Conservation (phyloP, 2,329 filamentous ascomycete genomes). For the Pseudocercospora fijiensis region DNA sequence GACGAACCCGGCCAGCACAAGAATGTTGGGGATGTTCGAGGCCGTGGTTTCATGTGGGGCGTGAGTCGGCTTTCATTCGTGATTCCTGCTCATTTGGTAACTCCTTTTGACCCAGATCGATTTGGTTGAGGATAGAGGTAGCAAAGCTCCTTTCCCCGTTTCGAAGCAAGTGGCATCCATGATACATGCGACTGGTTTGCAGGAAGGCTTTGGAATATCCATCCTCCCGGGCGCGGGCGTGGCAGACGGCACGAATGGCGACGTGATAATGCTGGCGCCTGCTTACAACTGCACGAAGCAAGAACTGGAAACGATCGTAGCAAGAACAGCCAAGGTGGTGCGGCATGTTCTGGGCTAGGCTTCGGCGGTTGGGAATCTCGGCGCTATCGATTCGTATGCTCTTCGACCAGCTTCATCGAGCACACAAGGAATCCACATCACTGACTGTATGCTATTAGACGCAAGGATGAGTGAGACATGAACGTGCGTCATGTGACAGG, state of each 20-base stretch:
- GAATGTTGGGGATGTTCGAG: constrained; percentile 60
- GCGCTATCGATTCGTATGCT: neutral
- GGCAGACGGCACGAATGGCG: constrained; percentile 56
- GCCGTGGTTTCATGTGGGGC: constrained; percentile 56
- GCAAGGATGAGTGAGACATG: neutral
- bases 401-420: neutral
- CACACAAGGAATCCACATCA: neutral
- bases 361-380: neutral
- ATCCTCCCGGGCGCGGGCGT: constrained; percentile 63
- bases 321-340: constrained; percentile 51
- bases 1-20: constrained; percentile 44
- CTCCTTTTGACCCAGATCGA: constrained; percentile 47
- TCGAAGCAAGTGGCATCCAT: constrained; percentile 45
- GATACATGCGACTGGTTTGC: constrained; percentile 44
- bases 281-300: constrained; percentile 60
- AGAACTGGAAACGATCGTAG: constrained; percentile 57
- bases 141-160: constrained; percentile 53
- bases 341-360: constrained; percentile 42
- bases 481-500: neutral
- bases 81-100: neutral
- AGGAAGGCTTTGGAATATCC: constrained; percentile 48
- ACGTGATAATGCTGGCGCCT: constrained; percentile 63
- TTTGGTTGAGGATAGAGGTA: constrained; percentile 54
- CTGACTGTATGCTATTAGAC: neutral
- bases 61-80: constrained; percentile 11